Base-by-base conservation (phyloP, 148 eudicot species). In the Rheum nobile region DNA sequence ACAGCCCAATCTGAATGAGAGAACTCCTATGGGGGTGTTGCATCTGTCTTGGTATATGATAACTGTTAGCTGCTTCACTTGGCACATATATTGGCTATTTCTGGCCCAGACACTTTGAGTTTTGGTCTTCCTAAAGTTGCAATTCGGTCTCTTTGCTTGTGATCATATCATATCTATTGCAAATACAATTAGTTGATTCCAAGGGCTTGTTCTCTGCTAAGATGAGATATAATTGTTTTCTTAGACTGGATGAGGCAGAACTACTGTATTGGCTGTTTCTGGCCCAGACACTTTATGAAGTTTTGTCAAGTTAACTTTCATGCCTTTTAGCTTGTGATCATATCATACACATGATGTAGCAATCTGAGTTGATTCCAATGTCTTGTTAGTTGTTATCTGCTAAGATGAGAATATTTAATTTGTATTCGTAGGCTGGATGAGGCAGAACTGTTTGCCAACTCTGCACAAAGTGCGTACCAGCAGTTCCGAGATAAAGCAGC, bases 401-500 rank as follows among this genome's bases (percentile, higher is more conserved):
- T 10, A 59, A 59, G 17, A 59, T 59, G 67, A 26, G 38, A 28
- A 68, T 29, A 63, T 9, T 21, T 47, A 32, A 22, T 34, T 63
- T 63, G 4, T 32, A 67, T 74, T 72, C 80, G 59, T 77, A 93
- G 98, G 77, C 87, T 89, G 8, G 95, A 90, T 75, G 98, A 93
- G 82, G 98, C 89, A 72, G 89, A 93, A 82, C 92, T 90, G 31
- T 93, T 93, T 80, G 87, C 94, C 59, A 84, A 86, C 77, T 85
- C 92, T 71, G 95, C 98, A 48, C 84, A 83, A 65, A 57, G 86
- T 83, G 85, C 86, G 13, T 91, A 93, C 78, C 72, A 72, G 76
- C 88, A 85, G 73, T 93, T 93, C 76, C 90, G 96, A 69, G 89
- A 93, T 86, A 93, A 93, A 84, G 96, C 98, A 68, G 98, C 98